These are phyloP conservation scores for Ploettnerulaceae sp. DNA, from an alignment of 2,329 filamentous ascomycete genomes.

Conservation along the genomic window DNA sequence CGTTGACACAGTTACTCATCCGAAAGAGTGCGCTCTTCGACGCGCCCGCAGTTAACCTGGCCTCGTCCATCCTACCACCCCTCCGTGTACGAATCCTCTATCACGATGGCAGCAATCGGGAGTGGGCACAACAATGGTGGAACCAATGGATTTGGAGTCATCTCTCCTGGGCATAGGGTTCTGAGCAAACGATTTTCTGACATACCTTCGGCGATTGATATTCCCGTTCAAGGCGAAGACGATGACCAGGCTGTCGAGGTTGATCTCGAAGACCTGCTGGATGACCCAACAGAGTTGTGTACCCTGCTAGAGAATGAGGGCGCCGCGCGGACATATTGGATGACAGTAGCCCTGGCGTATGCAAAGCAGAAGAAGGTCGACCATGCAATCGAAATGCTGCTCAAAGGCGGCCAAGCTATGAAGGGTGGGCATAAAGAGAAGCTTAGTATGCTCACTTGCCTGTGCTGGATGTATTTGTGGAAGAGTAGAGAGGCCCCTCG, in stretches of 20 bases:
- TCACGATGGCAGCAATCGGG: constrained; percentile 25
- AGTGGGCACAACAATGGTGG: constrained; percentile 28
- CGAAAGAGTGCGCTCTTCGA: constrained; percentile 13
- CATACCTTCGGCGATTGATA: constrained; percentile 61
- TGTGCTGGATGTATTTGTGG: constrained; percentile 67
- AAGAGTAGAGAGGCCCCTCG: constrained; percentile 66
- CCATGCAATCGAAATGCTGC: constrained; percentile 69
- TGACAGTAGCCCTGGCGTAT: constrained; percentile 95
- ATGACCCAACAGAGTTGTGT: constrained; percentile 92
- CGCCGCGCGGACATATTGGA: constrained; percentile 90
- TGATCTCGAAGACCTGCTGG: constrained; percentile 82
- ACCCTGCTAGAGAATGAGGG: constrained; percentile 92
- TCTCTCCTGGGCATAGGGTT: constrained; percentile 22
- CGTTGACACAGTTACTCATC: not conserved
- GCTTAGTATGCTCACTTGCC: constrained; percentile 59
- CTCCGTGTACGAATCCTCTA: not conserved
- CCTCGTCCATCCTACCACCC: too few relatives aligned
- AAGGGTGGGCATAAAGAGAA: constrained; percentile 59
- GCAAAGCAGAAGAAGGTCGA: constrained; percentile 94
- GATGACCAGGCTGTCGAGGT: constrained; percentile 78
- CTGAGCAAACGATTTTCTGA: constrained; percentile 52
- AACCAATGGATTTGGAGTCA: constrained; percentile 25
- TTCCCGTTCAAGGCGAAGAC: constrained; percentile 60
- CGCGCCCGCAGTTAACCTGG: too few relatives aligned
- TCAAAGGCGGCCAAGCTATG: constrained; percentile 58